These are phyloP conservation scores for Trichoderma hamatum DNA, from an alignment of 2,329 filamentous ascomycete genomes.

Conservation along the genomic window DNA sequence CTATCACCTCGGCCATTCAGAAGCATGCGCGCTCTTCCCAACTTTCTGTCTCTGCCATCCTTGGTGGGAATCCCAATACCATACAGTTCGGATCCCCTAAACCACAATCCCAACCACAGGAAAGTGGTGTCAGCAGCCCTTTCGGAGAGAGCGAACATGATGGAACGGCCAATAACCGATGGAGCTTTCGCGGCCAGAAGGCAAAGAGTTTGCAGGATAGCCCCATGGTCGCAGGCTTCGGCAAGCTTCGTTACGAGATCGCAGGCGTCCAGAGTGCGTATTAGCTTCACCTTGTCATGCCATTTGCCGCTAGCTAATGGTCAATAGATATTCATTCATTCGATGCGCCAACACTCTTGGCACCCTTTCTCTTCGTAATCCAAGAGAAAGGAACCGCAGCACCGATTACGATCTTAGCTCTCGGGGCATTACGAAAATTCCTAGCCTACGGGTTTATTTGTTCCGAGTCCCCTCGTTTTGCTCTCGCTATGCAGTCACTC, in stretches of 20 bases:
- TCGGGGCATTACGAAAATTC: slow-evolving; percentile 95
- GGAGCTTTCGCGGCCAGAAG: slow-evolving; percentile 92
- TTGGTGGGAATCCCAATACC: slow-evolving; percentile 72
- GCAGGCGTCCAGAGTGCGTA: slow-evolving; percentile 75
- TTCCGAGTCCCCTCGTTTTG: slow-evolving; percentile 80
- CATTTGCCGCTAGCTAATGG: slow-evolving; percentile 25
- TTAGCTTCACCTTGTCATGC: slow-evolving; percentile 3
- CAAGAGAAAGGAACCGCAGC: slow-evolving; percentile 95
- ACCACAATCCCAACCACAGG: slow-evolving; percentile 44
- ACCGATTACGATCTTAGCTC: slow-evolving; percentile 90
- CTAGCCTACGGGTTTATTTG: slow-evolving; percentile 92
- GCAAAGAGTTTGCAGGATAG: slow-evolving; percentile 98
- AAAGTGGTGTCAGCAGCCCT: slow-evolving; percentile 44
- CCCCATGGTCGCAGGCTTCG: slow-evolving; percentile 92
- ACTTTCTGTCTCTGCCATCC: slow-evolving; percentile 92
- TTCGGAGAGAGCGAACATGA: slow-evolving; percentile 53
- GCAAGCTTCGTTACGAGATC: slow-evolving; percentile 83
- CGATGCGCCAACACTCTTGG: slow-evolving; percentile 84
- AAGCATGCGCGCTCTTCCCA: slow-evolving; percentile 96
- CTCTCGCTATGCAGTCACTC: slow-evolving; percentile 89
- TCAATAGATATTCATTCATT: slow-evolving; percentile 77
- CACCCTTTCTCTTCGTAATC: slow-evolving; percentile 95
- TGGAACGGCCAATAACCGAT: slow-evolving; percentile 69
- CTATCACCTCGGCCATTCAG: slow-evolving; percentile 96
- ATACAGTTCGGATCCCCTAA: slow-evolving; percentile 56